Evolutionary conservation across 345 rosid genomes (phyloP).

Genomic region (Eucalyptus guilfoylei): DNA sequence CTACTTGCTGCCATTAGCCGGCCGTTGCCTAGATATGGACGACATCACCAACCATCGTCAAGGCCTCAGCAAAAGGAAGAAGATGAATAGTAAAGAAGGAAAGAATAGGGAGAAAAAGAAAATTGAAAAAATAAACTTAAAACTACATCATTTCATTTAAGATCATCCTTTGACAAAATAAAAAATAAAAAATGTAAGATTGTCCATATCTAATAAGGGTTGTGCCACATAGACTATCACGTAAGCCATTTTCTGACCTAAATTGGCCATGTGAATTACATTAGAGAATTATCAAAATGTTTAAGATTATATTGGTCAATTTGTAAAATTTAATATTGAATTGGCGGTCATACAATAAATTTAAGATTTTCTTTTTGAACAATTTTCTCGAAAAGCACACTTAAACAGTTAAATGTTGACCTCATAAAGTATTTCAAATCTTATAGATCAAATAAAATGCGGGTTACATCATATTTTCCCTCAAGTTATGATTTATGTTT

Average conservation of each 20-base stretch:
- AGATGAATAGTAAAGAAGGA: background rate
- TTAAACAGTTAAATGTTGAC: background rate
- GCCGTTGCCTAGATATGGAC: no score
- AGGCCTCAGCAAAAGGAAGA: background rate
- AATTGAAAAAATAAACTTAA: background rate
- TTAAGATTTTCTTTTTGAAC: background rate
- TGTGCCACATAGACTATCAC: background rate
- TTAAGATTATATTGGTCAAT: background rate
- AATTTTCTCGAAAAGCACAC: background rate
- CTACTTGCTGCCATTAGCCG: no score
- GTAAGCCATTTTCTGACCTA: background rate
- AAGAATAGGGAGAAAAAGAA: no score
- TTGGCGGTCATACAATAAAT: accelerated
- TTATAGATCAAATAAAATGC: background rate
- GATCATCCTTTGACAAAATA: no score
- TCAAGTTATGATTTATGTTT: background rate
- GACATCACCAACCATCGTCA: background rate
- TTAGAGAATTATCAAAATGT: background rate
- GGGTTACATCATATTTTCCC: background rate
- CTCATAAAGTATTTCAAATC: background rate
- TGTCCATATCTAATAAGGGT: accelerated
- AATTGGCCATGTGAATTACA: background rate
- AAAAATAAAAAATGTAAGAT: background rate
- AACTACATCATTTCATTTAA: background rate
- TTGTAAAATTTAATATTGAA: background rate